Percentiles rank a stretch among this genome's conserved stretches.
Evolutionary conservation across 164 flowering plant species (phyloP).

Genomic region (Euptelea pleiosperma): DNA sequence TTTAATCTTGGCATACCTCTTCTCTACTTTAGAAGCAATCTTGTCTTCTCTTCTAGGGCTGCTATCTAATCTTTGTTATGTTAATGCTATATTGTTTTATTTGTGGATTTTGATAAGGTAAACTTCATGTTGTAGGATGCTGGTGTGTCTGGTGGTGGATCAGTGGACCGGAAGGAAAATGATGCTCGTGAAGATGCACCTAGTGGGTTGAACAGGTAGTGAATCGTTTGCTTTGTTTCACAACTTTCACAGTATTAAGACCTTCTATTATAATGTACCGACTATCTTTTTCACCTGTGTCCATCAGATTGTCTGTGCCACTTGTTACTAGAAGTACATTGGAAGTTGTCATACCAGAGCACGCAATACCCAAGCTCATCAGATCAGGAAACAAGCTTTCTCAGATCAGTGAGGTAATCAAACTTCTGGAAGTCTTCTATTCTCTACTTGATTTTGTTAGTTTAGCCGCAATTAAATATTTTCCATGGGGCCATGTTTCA

Average conservation of each 20-base stretch:
- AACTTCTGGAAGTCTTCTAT: background rate
- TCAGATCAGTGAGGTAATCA: slow-evolving; percentile 84
- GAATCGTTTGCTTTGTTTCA: background rate
- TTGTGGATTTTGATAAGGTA: background rate
- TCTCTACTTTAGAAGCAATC: no score
- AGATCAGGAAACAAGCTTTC: slow-evolving; percentile 78
- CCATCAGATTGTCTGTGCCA: slow-evolving; percentile 51
- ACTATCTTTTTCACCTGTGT: slow-evolving; percentile 10
- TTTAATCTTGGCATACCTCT: background rate
- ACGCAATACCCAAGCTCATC: slow-evolving; percentile 72
- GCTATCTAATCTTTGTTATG: background rate
- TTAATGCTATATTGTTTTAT: background rate
- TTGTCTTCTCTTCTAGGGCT: background rate
- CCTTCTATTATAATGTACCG: background rate
- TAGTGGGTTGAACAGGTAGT: slow-evolving; percentile 53
- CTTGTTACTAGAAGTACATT: slow-evolving; percentile 85
- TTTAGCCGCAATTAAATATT: background rate
- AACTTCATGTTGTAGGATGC: slow-evolving; percentile 44
- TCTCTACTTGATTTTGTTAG: background rate
- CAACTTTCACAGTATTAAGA: background rate
- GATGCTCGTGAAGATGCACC: slow-evolving; percentile 57
- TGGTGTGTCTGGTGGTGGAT: slow-evolving; percentile 38
- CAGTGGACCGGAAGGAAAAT: slow-evolving; percentile 44
- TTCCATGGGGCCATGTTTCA: background rate
- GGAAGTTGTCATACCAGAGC: slow-evolving; percentile 86